A percentile compares a stretch with the other conserved stretches of the same genome.
Conservation (phyloP, 495 filamentous ascomycete species). For the Terfezia boudieri region DNA sequence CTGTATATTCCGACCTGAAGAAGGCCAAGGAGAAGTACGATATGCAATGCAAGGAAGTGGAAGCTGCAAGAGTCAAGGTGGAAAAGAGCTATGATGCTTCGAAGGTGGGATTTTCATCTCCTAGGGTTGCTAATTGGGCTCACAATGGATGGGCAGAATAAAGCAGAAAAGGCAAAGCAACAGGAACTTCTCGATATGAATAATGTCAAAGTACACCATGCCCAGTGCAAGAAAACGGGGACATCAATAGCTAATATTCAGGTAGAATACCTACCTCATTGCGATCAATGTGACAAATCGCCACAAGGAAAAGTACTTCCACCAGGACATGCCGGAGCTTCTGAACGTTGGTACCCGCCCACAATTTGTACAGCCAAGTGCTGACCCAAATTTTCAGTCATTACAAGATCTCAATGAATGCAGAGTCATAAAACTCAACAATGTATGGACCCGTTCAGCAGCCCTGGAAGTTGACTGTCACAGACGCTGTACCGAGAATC, state of each 20-base stretch:
- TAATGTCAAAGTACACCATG: constrained; percentile 48
- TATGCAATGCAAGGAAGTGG: constrained; percentile 76
- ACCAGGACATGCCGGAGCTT: constrained; percentile 87
- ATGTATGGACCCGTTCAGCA: constrained; percentile 58
- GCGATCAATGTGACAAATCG: constrained; percentile 89
- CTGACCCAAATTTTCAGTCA: constrained; percentile 24
- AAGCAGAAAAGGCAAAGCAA: constrained; percentile 74
- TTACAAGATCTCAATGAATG: constrained; percentile 84
- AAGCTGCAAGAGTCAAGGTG: constrained; percentile 80
- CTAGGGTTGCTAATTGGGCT: neutral
- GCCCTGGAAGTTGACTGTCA: constrained; percentile 56
- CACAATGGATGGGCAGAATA: constrained; percentile 21
- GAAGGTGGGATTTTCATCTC: constrained; percentile 21
- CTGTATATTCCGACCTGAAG: constrained; percentile 59
- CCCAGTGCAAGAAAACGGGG: neutral
- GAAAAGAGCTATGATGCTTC: constrained; percentile 71
- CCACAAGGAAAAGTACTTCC: constrained; percentile 86
- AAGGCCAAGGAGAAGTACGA: constrained; percentile 92
- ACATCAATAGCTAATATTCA: constrained; percentile 7
- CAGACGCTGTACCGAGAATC: constrained; percentile 42
- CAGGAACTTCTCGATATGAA: constrained; percentile 84
- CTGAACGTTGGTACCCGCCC: constrained; percentile 40
- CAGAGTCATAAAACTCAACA: constrained; percentile 57
- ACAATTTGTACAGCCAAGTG: neutral
- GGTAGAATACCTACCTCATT: constrained; percentile 79